Conservation (phyloP, 495 filamentous ascomycete species). For the Chaetomium tenue region DNA sequence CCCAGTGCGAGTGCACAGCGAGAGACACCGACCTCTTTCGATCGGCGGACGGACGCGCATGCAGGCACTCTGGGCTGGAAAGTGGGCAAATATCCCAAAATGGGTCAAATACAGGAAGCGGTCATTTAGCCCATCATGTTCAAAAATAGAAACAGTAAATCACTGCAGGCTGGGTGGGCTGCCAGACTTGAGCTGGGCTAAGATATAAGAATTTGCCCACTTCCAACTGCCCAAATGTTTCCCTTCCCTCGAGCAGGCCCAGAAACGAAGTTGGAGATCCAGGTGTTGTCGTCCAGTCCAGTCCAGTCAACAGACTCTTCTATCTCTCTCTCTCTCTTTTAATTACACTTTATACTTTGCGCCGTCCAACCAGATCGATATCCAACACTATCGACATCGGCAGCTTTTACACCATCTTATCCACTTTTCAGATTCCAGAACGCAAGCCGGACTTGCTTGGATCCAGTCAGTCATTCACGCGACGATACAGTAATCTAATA, state of each 20-base stretch:
- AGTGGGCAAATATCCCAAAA: slow-evolving; percentile 30
- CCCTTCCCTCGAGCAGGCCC: slow-evolving; percentile 36
- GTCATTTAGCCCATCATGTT: slow-evolving; percentile 39
- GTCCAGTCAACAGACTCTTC: slow-evolving; percentile 34
- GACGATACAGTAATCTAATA: slow-evolving; percentile 47
- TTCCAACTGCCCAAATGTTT: slow-evolving; percentile 32
- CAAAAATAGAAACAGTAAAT: slow-evolving; percentile 44
- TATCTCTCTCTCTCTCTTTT: slow-evolving; percentile 34
- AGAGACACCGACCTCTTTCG: slow-evolving; percentile 26
- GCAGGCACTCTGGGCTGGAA: slow-evolving; percentile 16
- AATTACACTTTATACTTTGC: slow-evolving; percentile 35
- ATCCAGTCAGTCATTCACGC: slow-evolving; percentile 53
- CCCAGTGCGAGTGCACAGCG: slow-evolving; percentile 29
- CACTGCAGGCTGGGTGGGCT: slow-evolving; percentile 16
- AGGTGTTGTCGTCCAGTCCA: slow-evolving; percentile 49
- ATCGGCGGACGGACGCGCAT: slow-evolving; percentile 21
- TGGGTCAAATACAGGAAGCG: slow-evolving; percentile 37
- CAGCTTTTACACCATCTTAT: slow-evolving; percentile 10
- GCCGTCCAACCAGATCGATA: slow-evolving; percentile 39
- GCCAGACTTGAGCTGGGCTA: slow-evolving; percentile 28
- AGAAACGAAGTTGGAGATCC: slow-evolving; percentile 42
- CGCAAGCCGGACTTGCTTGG: slow-evolving; percentile 55
- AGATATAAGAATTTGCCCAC: slow-evolving; percentile 54
- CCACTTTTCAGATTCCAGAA: slow-evolving; percentile 31
- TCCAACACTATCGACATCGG: slow-evolving; percentile 13